A percentile compares a stretch with the other conserved stretches of the same genome.
Conservation (phyloP, 768 basidiomycete species). For the Pulveroboletus sp. region DNA sequence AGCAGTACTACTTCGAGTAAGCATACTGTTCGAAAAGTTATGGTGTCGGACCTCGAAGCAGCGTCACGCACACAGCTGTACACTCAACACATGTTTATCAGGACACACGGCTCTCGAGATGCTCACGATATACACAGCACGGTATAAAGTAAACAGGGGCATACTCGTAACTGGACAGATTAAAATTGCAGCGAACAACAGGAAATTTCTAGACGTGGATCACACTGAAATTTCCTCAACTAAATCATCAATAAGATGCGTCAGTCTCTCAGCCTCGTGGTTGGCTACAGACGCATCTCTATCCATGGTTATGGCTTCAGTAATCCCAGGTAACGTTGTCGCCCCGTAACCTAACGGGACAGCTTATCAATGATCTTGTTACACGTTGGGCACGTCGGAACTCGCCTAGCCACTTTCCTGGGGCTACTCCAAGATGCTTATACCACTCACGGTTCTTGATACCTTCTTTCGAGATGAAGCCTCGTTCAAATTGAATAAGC, state of each 20-base stretch:
- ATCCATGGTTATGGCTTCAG: constrained; percentile 75
- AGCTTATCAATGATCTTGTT: constrained; percentile 1
- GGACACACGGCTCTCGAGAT: no score
- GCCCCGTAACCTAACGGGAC: constrained; percentile 68
- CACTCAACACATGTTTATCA: no score
- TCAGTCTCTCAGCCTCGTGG: constrained; percentile 62
- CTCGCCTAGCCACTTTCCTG: constrained; percentile 82
- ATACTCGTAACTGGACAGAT: no score
- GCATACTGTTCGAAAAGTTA: no score
- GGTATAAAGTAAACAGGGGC: no score
- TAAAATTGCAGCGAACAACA: no score
- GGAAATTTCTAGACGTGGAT: no score
- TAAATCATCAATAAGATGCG: constrained; percentile 49
- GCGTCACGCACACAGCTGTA: no score
- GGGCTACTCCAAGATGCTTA: constrained; percentile 84
- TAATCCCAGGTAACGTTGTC: constrained; percentile 79
- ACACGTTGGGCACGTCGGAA: not conserved
- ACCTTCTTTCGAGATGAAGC: constrained; percentile 80
- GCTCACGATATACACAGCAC: no score
- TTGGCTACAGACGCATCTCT: constrained; percentile 59
- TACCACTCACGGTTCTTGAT: constrained; percentile 88
- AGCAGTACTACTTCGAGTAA: no score
- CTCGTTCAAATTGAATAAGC: constrained; percentile 69
- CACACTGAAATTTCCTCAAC: constrained; percentile 30
- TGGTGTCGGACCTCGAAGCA: no score